Percentiles rank a stretch among this genome's conserved stretches.
Evolutionary conservation across 805 yeast genomes (phyloP).

Genomic region (Kluyveromyces siamensis): DNA sequence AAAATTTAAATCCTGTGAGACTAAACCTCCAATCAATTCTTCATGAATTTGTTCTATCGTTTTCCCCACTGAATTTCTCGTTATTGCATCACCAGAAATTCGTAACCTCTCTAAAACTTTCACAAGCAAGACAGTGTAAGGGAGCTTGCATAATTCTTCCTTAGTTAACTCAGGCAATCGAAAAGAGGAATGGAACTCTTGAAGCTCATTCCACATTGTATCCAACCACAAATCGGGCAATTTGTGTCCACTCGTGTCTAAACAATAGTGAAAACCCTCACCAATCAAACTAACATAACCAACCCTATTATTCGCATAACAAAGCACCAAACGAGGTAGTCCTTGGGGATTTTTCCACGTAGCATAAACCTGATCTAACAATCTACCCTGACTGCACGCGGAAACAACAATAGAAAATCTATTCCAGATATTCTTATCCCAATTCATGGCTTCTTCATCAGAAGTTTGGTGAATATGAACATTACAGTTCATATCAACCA

Average conservation of each 20-base stretch:
- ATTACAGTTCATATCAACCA: not conserved
- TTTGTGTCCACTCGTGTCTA: slow-evolving; percentile 62
- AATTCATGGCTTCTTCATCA: not conserved
- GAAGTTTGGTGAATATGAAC: not conserved
- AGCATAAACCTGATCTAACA: slow-evolving; percentile 2
- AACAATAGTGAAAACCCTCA: slow-evolving; percentile 49
- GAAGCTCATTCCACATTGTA: slow-evolving; percentile 63
- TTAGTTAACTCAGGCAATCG: slow-evolving; percentile 37
- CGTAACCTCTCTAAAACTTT: slow-evolving; percentile 42
- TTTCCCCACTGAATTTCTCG: slow-evolving; percentile 32
- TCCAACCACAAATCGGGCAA: slow-evolving; percentile 60
- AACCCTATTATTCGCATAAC: slow-evolving; percentile 53
- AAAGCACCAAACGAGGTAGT: slow-evolving; percentile 46
- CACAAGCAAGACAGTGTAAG: slow-evolving; percentile 54
- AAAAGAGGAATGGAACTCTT: slow-evolving; percentile 39
- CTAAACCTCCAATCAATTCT: slow-evolving; percentile 2
- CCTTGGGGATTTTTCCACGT: slow-evolving; percentile 24
- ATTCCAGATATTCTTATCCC: slow-evolving; percentile 32
- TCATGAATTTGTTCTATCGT: slow-evolving; percentile 32
- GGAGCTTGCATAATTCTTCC: slow-evolving; percentile 51
- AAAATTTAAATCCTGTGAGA: slow-evolving; percentile 33
- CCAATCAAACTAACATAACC: slow-evolving; percentile 46
- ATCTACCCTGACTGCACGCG: slow-evolving; percentile 23
- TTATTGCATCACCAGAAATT: slow-evolving; percentile 13
- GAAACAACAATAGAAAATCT: slow-evolving; percentile 43